Conservation (phyloP, 2,329 filamentous ascomycete species). For the Fusarium tricinctum region DNA sequence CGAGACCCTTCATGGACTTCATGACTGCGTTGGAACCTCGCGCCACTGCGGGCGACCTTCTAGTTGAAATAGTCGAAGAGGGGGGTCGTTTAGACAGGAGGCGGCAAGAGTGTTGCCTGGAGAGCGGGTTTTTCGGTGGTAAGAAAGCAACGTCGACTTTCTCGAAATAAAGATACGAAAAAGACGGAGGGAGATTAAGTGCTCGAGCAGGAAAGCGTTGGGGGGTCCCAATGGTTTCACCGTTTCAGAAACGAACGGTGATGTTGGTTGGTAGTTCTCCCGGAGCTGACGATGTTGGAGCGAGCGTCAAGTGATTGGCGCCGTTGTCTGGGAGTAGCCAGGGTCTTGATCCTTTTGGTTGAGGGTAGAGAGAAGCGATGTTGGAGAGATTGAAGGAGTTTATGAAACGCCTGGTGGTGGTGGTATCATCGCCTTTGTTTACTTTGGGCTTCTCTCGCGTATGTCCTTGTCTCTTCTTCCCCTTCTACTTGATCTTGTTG, state of each 20-base stretch:
- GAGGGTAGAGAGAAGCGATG: conserved; percentile 2
- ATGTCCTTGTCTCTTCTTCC: not conserved
- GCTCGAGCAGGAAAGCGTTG: conserved; percentile 33
- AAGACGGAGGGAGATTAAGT: conserved; percentile 33
- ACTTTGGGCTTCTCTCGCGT: not conserved
- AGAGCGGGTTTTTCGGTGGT: not conserved
- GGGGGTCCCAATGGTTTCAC: conserved; percentile 24
- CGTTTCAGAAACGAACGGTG: conserved; percentile 37
- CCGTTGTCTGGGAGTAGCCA: conserved; percentile 45
- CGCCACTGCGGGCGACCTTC: conserved; percentile 43
- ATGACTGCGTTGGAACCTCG: conserved; percentile 49
- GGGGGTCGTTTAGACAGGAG: conserved; percentile 14
- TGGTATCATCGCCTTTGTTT: not conserved
- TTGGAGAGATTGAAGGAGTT: not conserved
- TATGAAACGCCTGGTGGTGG: not conserved
- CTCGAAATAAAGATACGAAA: conserved; percentile 9
- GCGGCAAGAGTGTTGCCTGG: conserved; percentile 2
- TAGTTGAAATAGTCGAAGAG: conserved; percentile 5
- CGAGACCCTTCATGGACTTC: conserved; percentile 66
- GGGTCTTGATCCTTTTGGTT: conserved; percentile 39
- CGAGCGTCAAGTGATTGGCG: conserved; percentile 45
- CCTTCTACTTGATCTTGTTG: conserved; percentile 2
- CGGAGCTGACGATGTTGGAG: conserved; percentile 37
- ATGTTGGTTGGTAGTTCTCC: conserved; percentile 39
- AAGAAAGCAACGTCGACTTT: conserved; percentile 4